Percentiles rank a stretch among this genome's conserved stretches.
Conservation (phyloP, 768 basidiomycete genomes). For the Sporobolomyces pararoseus region DNA sequence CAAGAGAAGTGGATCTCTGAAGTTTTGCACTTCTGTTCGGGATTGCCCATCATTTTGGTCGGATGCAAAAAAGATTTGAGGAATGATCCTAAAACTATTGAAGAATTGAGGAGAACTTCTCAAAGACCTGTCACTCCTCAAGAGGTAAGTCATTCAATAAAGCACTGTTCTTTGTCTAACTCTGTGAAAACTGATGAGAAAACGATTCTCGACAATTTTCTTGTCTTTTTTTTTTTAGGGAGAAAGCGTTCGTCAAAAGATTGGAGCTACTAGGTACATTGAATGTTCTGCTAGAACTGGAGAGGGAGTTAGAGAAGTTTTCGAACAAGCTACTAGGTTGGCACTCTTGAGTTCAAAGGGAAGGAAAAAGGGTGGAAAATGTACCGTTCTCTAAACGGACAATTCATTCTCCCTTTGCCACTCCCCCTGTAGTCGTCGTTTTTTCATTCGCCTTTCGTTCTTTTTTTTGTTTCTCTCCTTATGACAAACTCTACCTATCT, state of each 20-base stretch:
- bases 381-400: constrained; percentile 40
- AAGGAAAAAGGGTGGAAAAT: constrained; percentile 43
- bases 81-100: constrained; percentile 85
- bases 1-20: constrained; percentile 99
- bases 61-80: constrained; percentile 99
- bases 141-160: constrained; percentile 60
- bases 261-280: constrained; percentile 90
- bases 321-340: constrained; percentile 93
- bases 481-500: no score
- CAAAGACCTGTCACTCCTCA: constrained; percentile 91
- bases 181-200: background rate
- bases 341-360: constrained; percentile 60
- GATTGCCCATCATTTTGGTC: constrained; percentile 91
- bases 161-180: background rate
- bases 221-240: constrained; percentile 57
- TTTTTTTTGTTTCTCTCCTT: background rate
- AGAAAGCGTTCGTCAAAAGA: constrained; percentile 91
- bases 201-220: background rate
- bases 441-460: background rate
- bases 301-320: constrained; percentile 95
- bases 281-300: constrained; percentile 96
- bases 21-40: constrained; percentile 90
- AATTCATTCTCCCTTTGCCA: background rate
- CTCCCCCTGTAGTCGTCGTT: background rate
- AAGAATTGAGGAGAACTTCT: constrained; percentile 87